Evolutionary conservation across 768 basidiomycete genomes (phyloP).

Genomic region (Termitomyces sp.): DNA sequence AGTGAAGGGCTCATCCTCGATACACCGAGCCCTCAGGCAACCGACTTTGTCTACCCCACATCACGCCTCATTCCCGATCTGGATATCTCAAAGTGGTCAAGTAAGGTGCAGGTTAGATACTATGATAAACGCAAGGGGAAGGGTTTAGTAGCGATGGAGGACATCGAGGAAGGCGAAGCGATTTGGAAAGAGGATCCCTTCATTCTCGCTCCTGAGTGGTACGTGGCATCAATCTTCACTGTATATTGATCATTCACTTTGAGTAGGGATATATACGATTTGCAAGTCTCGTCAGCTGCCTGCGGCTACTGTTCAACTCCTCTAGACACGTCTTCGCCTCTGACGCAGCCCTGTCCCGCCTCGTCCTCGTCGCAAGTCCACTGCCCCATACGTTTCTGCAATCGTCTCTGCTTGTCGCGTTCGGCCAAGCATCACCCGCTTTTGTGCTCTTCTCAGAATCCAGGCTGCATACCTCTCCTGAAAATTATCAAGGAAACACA

Average conservation of each 20-base stretch:
- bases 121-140: conserved; percentile 75
- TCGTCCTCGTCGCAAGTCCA: conserved; percentile 30
- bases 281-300: conserved; percentile 52
- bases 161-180: conserved; percentile 64
- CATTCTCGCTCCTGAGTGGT: conserved; percentile 79
- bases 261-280: conserved; percentile 70
- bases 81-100: conserved; percentile 56
- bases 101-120: conserved; percentile 58
- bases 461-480: conserved; percentile 54
- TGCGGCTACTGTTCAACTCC: conserved; percentile 75
- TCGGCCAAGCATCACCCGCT: conserved; percentile 62
- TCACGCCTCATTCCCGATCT: conserved; percentile 61
- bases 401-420: conserved; percentile 66
- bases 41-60: conserved; percentile 39
- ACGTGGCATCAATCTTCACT: conserved; percentile 2
- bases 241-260: neutral
- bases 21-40: conserved; percentile 9
- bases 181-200: conserved; percentile 88
- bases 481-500: conserved; percentile 50
- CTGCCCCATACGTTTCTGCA: conserved; percentile 74
- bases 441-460: conserved; percentile 73
- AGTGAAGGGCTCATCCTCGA: conserved; percentile 42
- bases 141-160: conserved; percentile 68
- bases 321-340: conserved; percentile 36
- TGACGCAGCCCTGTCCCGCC: conserved; percentile 48